Evolutionary conservation across 495 filamentous ascomycete genomes (phyloP).

Genomic region (Aspergillus bertholletiae): DNA sequence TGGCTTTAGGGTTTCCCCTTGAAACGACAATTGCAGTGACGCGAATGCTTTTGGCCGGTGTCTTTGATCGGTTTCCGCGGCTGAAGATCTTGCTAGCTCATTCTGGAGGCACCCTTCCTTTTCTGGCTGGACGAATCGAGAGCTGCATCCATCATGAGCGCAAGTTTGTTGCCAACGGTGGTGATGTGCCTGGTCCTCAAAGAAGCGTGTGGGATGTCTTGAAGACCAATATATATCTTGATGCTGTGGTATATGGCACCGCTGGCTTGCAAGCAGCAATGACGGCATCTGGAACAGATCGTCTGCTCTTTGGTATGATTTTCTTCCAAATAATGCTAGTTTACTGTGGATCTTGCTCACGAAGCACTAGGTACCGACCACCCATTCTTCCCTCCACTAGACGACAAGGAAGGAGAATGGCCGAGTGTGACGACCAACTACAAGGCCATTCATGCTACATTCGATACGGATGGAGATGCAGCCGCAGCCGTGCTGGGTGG

Average conservation of each 20-base stretch:
- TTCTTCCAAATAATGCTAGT: slow-evolving; percentile 1
- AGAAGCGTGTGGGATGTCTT: slow-evolving; percentile 72
- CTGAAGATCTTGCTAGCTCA: slow-evolving; percentile 80
- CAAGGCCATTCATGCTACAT: slow-evolving; percentile 59
- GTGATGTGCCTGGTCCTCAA: slow-evolving; percentile 46
- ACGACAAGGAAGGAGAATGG: slow-evolving; percentile 62
- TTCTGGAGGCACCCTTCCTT: slow-evolving; percentile 83
- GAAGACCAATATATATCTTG: slow-evolving; percentile 82
- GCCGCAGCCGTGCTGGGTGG: slow-evolving; percentile 58
- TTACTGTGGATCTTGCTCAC: slow-evolving; percentile 10
- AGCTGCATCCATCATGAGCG: slow-evolving; percentile 84
- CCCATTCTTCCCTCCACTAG: slow-evolving; percentile 88
- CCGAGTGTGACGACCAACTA: slow-evolving; percentile 78
- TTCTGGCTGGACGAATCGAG: slow-evolving; percentile 84
- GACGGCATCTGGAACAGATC: slow-evolving; percentile 47
- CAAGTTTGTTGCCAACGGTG: slow-evolving; percentile 54
- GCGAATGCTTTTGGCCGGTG: slow-evolving; percentile 77
- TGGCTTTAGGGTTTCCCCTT: slow-evolving; percentile 86
- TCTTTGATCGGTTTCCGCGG: slow-evolving; percentile 74
- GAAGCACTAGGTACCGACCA: slow-evolving; percentile 70
- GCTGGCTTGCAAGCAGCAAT: slow-evolving; percentile 74
- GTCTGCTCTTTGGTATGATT: slow-evolving; percentile 69
- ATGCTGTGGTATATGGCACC: slow-evolving; percentile 79
- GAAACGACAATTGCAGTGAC: slow-evolving; percentile 92
- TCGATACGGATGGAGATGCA: slow-evolving; percentile 49